These are phyloP conservation scores for Mycena latifolia DNA, from an alignment of 768 basidiomycete genomes.

Conservation along the genomic window DNA sequence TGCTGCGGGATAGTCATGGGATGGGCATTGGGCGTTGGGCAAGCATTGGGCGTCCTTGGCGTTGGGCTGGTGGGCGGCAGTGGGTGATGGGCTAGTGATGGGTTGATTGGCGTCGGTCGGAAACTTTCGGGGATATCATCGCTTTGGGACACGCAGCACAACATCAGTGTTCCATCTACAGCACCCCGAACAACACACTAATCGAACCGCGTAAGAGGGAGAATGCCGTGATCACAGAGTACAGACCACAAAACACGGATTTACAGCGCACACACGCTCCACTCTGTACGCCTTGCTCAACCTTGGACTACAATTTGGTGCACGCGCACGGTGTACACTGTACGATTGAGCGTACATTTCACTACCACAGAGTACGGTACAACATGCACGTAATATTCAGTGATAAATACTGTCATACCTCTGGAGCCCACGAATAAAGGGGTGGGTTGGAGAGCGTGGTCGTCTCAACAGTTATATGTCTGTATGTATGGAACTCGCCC, in stretches of 20 bases:
- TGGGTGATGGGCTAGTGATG: neutral
- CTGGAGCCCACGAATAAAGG: no score
- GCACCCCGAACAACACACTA: no score
- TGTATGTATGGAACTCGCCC: no score
- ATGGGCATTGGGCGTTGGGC: neutral
- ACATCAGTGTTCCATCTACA: no score
- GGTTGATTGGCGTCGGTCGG: no score
- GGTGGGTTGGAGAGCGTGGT: no score
- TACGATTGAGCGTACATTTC: neutral
- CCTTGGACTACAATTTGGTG: neutral
- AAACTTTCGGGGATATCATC: neutral
- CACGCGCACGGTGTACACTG: neutral
- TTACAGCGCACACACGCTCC: no score
- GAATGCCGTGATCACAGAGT: no score
- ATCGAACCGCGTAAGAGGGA: no score
- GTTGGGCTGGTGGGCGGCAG: neutral
- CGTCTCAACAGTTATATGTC: no score
- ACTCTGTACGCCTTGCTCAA: neutral
- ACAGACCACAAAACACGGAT: no score
- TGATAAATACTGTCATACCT: constrained; percentile 1
- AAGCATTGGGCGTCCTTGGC: neutral
- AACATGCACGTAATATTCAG: neutral
- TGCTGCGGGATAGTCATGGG: neutral
- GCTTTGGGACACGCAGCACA: neutral
- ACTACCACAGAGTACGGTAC: neutral